These are phyloP conservation scores for Boletus vinaceobasis DNA, from an alignment of 768 basidiomycete species.

Conservation along the genomic window DNA sequence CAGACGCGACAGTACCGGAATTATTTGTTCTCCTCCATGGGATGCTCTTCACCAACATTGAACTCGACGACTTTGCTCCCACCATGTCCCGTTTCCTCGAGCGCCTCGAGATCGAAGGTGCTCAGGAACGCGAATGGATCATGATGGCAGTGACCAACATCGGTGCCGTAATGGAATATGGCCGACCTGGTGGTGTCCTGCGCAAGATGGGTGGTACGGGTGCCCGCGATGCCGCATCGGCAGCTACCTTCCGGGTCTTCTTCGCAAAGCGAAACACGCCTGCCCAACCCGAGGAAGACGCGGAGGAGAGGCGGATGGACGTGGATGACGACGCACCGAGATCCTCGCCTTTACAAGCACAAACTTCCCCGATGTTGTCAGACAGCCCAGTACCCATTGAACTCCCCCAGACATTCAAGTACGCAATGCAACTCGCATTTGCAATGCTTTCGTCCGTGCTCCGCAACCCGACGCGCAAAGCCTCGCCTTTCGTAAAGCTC, in stretches of 20 bases:
- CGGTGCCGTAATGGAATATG: conserved; percentile 82
- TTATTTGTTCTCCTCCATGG: conserved; percentile 92
- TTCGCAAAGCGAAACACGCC: conserved; percentile 46
- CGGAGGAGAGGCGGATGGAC: conserved; percentile 59
- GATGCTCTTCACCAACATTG: conserved; percentile 94
- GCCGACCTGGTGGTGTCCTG: conserved; percentile 67
- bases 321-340: conserved; percentile 50
- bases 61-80: conserved; percentile 86
- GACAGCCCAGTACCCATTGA: conserved; percentile 40
- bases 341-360: conserved; percentile 17
- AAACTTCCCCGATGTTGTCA: conserved; percentile 27
- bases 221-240: conserved; percentile 35
- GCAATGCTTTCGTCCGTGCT: conserved; percentile 72
- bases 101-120: conserved; percentile 77
- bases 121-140: conserved; percentile 87
- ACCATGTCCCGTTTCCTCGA: conserved; percentile 84
- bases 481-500: conserved; percentile 52
- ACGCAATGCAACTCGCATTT: conserved; percentile 78
- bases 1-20: conserved; percentile 71
- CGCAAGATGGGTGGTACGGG: conserved; percentile 54
- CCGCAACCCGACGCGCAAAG: conserved; percentile 55
- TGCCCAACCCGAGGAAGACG: conserved; percentile 32
- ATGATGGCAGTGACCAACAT: conserved; percentile 94
- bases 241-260: conserved; percentile 45
- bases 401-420: conserved; percentile 62